phyloP scores from a whole-genome alignment of 1,284 basidiomycete species.

The Coniophora puteana region DNA sequence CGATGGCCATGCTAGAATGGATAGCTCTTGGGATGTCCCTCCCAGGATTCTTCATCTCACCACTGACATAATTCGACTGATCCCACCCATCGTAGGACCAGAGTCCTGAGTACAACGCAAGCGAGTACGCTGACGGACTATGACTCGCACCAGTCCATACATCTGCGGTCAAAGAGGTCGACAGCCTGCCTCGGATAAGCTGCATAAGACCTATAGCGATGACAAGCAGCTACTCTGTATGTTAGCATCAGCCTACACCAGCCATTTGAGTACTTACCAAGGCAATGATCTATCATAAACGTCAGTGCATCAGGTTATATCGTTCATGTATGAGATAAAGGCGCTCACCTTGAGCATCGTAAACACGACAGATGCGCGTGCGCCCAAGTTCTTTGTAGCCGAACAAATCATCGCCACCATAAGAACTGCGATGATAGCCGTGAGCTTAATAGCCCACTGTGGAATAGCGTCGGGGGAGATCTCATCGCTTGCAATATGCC shows the following conservation, averaged over 20 bases:
- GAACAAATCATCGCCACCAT: constrained; percentile 77
- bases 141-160: constrained; percentile 75
- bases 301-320: too few species aligned
- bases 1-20: constrained; percentile 82
- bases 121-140: constrained; percentile 82
- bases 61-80: constrained; percentile 86
- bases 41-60: constrained; percentile 84
- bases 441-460: constrained; percentile 91
- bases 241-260: background rate
- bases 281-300: constrained; percentile 54
- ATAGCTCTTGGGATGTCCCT: constrained; percentile 89
- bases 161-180: constrained; percentile 58
- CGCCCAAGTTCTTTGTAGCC: constrained; percentile 75
- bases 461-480: constrained; percentile 78
- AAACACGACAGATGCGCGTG: constrained; percentile 81
- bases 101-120: constrained; percentile 92
- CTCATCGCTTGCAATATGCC: constrained; percentile 58
- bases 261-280: constrained; percentile 38
- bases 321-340: constrained; percentile 6
- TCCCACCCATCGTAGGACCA: constrained; percentile 98
- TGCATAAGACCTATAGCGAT: constrained; percentile 73
- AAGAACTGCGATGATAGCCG: constrained; percentile 72
- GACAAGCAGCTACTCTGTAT: constrained; percentile 52
- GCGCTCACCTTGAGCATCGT: constrained; percentile 77
- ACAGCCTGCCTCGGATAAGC: constrained; percentile 62